phyloP scores from a whole-genome alignment of 2,329 filamentous ascomycete species.

The Fusarium annulatum region DNA sequence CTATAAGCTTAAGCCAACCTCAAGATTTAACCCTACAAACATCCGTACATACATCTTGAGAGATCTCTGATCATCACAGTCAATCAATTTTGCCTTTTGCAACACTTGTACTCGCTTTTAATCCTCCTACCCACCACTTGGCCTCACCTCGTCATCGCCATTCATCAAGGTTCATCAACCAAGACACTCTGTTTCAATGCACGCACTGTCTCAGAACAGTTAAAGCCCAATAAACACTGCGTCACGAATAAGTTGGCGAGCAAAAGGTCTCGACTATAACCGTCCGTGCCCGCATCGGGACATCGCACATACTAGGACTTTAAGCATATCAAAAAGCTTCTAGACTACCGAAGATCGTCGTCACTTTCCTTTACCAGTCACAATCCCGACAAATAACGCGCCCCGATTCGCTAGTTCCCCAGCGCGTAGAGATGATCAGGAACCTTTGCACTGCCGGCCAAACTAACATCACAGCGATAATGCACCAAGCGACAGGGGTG shows the following conservation, averaged over 20 bases:
- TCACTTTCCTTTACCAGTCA: conserved; percentile 22
- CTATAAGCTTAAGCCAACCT: not conserved
- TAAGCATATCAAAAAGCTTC: conserved; percentile 21
- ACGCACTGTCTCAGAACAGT: not conserved
- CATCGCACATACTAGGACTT: conserved; percentile 12
- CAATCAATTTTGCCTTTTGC: not conserved
- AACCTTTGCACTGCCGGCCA: conserved; percentile 29
- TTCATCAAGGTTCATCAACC: not conserved
- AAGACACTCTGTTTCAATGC: not conserved
- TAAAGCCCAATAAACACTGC: not conserved
- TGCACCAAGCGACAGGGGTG: conserved; percentile 7
- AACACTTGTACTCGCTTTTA: fast-evolving
- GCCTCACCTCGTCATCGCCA: not conserved
- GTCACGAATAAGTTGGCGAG: not conserved
- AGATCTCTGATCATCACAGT: not conserved
- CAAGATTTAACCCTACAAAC: not conserved
- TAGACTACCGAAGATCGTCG: conserved; percentile 13
- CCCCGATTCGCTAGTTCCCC: not conserved
- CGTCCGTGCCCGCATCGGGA: not conserved
- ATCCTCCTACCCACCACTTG: not conserved
- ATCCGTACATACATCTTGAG: too few species aligned
- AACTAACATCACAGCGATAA: conserved; percentile 22
- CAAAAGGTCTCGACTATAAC: conserved; percentile 1
- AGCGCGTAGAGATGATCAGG: conserved; percentile 17
- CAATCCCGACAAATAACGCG: not conserved